These are phyloP conservation scores for Trichoderma sp. DNA, from an alignment of 2,329 filamentous ascomycete genomes.

Conservation along the genomic window DNA sequence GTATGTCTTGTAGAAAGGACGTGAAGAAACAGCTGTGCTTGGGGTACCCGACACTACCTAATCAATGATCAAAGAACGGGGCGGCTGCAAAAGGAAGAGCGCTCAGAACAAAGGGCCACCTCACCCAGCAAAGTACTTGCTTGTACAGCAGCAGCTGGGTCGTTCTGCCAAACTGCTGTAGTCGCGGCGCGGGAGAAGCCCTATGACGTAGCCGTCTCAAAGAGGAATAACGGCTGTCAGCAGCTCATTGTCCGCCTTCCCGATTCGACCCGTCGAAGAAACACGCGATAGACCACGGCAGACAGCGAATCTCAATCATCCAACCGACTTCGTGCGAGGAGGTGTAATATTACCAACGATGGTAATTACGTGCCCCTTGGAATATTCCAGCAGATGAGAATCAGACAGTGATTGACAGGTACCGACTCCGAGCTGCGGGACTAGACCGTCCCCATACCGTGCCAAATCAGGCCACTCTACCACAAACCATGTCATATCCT, in stretches of 20 bases:
- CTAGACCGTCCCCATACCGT: neutral
- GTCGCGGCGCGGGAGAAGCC: neutral
- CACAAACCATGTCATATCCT: neutral
- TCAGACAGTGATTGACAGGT: slow-evolving; percentile 3
- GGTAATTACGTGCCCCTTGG: neutral
- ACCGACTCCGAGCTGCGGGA: neutral
- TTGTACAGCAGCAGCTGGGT: slow-evolving; percentile 4
- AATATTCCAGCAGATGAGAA: neutral
- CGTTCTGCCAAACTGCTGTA: neutral
- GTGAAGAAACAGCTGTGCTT: no score
- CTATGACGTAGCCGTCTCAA: slow-evolving; percentile 20
- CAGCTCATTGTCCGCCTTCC: slow-evolving; percentile 11
- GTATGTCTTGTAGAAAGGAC: neutral
- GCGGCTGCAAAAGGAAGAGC: no score
- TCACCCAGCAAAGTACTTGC: no score
- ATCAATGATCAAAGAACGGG: neutral
- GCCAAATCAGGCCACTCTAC: neutral
- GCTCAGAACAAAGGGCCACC: neutral
- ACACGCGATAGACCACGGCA: neutral
- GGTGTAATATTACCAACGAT: no score
- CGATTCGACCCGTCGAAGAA: neutral
- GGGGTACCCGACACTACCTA: no score
- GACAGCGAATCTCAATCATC: neutral
- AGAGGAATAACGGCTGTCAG: slow-evolving; percentile 18
- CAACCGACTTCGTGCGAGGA: neutral